Evolutionary conservation across 2,329 filamentous ascomycete genomes (phyloP).

Genomic region (Diplocarpon mali): DNA sequence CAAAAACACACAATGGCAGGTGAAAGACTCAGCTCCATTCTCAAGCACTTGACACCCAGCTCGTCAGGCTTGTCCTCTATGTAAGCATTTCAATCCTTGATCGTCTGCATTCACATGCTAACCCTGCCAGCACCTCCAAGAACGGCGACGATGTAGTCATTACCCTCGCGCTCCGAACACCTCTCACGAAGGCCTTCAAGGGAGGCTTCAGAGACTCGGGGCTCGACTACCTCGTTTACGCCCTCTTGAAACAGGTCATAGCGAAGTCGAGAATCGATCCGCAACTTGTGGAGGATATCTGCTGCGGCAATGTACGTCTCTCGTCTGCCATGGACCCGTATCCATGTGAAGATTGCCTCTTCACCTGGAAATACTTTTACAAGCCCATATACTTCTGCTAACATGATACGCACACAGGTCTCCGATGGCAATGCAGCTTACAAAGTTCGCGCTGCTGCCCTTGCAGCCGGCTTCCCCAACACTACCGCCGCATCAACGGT

Average conservation of each 20-base stretch:
- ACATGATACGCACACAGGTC: constrained; percentile 45
- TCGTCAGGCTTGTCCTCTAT: constrained; percentile 62
- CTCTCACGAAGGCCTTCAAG: constrained; percentile 78
- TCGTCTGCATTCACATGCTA: constrained; percentile 17
- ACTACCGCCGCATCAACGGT: constrained; percentile 71
- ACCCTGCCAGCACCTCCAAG: constrained; percentile 60
- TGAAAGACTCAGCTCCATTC: constrained; percentile 76
- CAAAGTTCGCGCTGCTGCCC: constrained; percentile 76
- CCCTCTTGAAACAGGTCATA: constrained; percentile 66
- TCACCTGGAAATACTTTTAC: constrained; percentile 3
- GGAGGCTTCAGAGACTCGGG: constrained; percentile 91
- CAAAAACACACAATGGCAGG: constrained; percentile 51
- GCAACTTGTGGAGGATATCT: constrained; percentile 76
- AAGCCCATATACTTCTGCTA: constrained; percentile 1
- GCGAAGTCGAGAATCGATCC: constrained; percentile 69
- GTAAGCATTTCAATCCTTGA: constrained; percentile 41
- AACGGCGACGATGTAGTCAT: constrained; percentile 96
- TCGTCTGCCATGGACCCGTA: no score
- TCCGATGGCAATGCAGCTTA: constrained; percentile 79
- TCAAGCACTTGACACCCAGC: constrained; percentile 72
- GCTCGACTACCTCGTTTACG: constrained; percentile 77
- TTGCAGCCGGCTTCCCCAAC: constrained; percentile 89
- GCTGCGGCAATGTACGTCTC: constrained; percentile 69
- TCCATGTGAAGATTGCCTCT: no score
- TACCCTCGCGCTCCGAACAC: constrained; percentile 81